Base-by-base conservation (phyloP, 352 stramenopile species). In the Globisporangium uncinulatum region DNA sequence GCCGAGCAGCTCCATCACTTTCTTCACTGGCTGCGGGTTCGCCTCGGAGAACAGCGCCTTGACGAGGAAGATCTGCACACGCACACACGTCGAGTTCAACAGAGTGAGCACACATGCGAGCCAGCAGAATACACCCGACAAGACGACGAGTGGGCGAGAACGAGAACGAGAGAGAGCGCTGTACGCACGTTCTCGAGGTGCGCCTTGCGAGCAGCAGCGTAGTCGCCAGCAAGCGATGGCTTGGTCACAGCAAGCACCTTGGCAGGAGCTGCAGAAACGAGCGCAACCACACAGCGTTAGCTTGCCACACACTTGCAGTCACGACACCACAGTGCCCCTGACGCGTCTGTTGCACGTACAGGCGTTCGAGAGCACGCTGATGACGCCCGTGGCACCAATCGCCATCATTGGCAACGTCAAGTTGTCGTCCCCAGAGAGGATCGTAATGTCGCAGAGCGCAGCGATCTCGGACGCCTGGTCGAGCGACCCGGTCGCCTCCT, bases 401-500 rank as follows among this genome's bases (percentile, higher is more conserved):
- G 86, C 68, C 76, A 96, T 96, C 52, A 97, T 78, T 6, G 89
- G 89, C 47, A 97, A 65, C 42, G 89, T 96, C 43, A 97, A 64
- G 61, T 93, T 94, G 75, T 97, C 89, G 61, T 97, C 89, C 7
- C 89, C 89, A 6, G 86, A 96, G 41, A 97, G 72, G 51, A 97
- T 94, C 36, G 89, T 94, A 61, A 97, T 93, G 73, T 96, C 86
- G 62, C 88, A 96, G 8, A 95, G 68, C 19, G 83, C 77, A 32
- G 85, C 86, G 42, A 96, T 96, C 67, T 96, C 87, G 34, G 85
- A 87, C 13, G 88, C 86, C 67, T 92, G 83, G 62, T 97, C 89
- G 21, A 97, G 71, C 43, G 84, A 95, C 6, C 97, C 96, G 0
- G 96, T 99, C 21, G 97, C 96, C 73, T 99, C 96, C 75, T 99